Evolutionary conservation across 306 rosid genomes (phyloP), one percentile per base, ranked within the genome.

Genomic region (Lathyrus aphaca): DNA sequence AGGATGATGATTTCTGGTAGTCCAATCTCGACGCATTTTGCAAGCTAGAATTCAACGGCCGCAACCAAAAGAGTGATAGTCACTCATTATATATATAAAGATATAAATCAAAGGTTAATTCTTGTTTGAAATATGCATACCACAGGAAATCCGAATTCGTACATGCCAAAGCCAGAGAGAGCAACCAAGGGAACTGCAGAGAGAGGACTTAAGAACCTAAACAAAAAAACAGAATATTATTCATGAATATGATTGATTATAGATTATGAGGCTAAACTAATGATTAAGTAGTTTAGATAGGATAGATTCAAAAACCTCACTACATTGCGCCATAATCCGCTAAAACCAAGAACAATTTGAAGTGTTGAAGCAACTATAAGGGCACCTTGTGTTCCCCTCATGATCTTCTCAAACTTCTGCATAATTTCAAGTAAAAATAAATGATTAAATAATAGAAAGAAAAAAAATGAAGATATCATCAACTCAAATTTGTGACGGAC

Each of bases 311-410:
- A 74, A 61, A 76, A 92, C 98, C 98, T 90, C 17, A 91, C 96
- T 46, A 93, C 88, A 78, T 90, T 93, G 62, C 98, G 96, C 98
- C 98, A 93, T 62, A 93, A 94, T 74, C 98, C 98, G 64, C 98
- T 93, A 75, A 93, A 93, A 17, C 98, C 98, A n/a, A 93, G n/a
- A 57, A 93, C 98, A 71, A 90, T 93, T 82, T 93, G 98, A 50
- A 93, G 86, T 64, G 91, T 86, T n/a, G 98, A 93, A 72, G 98
- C 96, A 64, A 93, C 92, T 79, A 93, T 90, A 17, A 93, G 98
- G 7, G 98, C 94, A 64, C 98, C 98, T 78, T 93, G 98, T 27
- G 89, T 93, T 71, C 94, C 98, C 7, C 97, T 92, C 94, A 93
- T 88, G 64, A 93, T 93, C 85, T 51, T 90, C 86, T 86, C 91